Base-by-base conservation (phyloP, 352 stramenopile species). In the Pythium phragmitis region DNA sequence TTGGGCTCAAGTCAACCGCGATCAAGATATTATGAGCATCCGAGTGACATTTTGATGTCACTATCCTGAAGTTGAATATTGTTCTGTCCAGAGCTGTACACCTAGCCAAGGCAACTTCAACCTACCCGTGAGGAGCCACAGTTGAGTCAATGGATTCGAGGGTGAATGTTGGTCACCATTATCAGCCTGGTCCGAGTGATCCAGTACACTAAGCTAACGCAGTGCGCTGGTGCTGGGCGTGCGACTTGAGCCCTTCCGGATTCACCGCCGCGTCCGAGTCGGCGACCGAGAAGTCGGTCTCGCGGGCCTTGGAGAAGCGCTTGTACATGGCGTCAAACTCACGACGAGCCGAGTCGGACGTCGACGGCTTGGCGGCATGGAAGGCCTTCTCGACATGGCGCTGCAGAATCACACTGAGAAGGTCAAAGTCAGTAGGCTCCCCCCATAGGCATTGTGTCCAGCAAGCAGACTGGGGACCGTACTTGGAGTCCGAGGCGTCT, bases 271-370 rank as follows among this genome's bases (percentile, higher is more conserved):
- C 76, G 42, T 88, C 72, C 6, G 83, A 72, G 47, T 74, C 70
- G 12, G 83, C 83, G 4, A 90, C 72, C 0, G 77, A 73, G 48
- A 92, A 92, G 51, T 88, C 76, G 11, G 83, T 90, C 42, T 85
- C 86, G 33, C 83, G 80, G 4, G 82, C 76, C 61, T 86, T 84
- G 30, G 81, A 87, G 52, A 92, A 92, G 47, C 61, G 74, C 1
- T 70, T 72, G 67, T 87, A 91, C 80, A 91, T 87, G 48, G 67
- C 71, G 52, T 92, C 82, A 43, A 91, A 92, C 39, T 91, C 64
- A 3, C 72, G 77, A 2, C 82, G 78, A 39, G 76, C 75, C 14
- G 68, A 57, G n/a, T 80, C 68, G 13, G 82, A 89, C 9, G 80
- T 92, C 26, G 84, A 92, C 28, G 84, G 76, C 53, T 92, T 91